Evolutionary conservation across 2,329 filamentous ascomycete genomes (phyloP), one percentile per base, ranked within the genome.

Genomic region (Albifimbria verrucaria): DNA sequence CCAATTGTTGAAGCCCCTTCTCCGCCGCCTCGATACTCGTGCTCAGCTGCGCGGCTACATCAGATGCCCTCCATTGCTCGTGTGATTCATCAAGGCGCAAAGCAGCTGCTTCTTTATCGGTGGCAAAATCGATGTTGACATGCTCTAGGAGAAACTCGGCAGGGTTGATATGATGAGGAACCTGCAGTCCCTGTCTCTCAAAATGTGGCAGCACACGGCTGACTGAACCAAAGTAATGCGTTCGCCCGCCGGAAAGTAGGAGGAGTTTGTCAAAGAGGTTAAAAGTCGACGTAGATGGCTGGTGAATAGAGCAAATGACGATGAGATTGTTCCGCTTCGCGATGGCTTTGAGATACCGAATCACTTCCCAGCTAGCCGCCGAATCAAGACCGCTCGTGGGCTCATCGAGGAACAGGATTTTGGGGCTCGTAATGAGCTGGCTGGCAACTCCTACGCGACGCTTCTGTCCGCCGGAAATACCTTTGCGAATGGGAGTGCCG

Each of bases 401-500:
- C 69, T 94, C 90, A 64, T 94, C 89, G 26, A 95, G 72, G 64
- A 96, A 94, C 22, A 96, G 69, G 7, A 95, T 85, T 68, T 87
- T 89, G 0, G 91, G 90, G 53, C 81, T 85, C 2, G 90, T 93
- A 62, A 95, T 89, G 32, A 96, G 78, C 64, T 91, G 89, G 56
- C 87, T 89, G 1, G 90, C 90, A 5, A 95, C 86, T 59, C 88
- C 89, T 7, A 93, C 79, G 49, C 91, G 80, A 39, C 89, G 80
- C 75, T 94, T 95, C 73, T 96, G 90, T 1, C 90, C 91, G 48
- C 91, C 91, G 57, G 87, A 90, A 53, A 96, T 85, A 15, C 91
- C 91, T 69, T 92, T 94, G 11, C 85, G 82, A 57, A 94, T 87
- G 0, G 90, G 88, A 1, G 91, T 95, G 36, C 91, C 91, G 57